Base-by-base conservation (phyloP, 768 basidiomycete species). In the Lactifluus volemus region DNA sequence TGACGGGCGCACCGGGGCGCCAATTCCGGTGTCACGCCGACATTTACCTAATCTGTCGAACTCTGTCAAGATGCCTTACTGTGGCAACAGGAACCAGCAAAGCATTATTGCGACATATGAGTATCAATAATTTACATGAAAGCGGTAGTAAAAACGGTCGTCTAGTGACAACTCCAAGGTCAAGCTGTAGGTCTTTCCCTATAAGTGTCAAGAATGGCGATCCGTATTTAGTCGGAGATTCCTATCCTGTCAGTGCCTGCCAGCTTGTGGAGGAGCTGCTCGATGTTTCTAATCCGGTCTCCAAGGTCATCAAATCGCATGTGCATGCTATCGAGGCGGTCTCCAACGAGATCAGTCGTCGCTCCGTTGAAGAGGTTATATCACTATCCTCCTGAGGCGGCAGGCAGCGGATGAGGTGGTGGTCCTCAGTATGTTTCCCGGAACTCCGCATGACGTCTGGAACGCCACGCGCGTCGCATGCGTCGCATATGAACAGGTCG, bases 341-440 rank as follows among this genome's bases (percentile, higher is more conserved):
- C 41, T 61, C 62, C 3, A 63, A 19, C 3, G 53, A 63, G 8
- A n/a, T 55, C 1, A 60, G 47, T 11, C 62, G 52, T 12, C 38
- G 48, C 14, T 60, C 62, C 9, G 53, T 49, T 15, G 59, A 6
- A 8, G 30, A 9, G 5, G n/a, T 1, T 36, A 14, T 15, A 3
- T 51, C 53, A 1, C 42, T 25, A 14, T 11, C 17, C 29, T 42
- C 30, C 34, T 41, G 53, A 4, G 62, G 59, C 9, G 30, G 42
- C 19, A 54, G 34, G 30, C 59, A 61, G 3, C 59, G 62, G 41
- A 42, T 42, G 41, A 42, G 41, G 17, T 42, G 41, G 15, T 42
- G 41, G 15, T 17, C 41, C 17, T 42, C 41, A 17, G 41, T 42
- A 42, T 42, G 41, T 42, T 42, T 42, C 4, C 41, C 41, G 14